These are phyloP conservation scores for Cryptococcus sp. DNA, from an alignment of 1,284 basidiomycete species.

Conservation along the genomic window DNA sequence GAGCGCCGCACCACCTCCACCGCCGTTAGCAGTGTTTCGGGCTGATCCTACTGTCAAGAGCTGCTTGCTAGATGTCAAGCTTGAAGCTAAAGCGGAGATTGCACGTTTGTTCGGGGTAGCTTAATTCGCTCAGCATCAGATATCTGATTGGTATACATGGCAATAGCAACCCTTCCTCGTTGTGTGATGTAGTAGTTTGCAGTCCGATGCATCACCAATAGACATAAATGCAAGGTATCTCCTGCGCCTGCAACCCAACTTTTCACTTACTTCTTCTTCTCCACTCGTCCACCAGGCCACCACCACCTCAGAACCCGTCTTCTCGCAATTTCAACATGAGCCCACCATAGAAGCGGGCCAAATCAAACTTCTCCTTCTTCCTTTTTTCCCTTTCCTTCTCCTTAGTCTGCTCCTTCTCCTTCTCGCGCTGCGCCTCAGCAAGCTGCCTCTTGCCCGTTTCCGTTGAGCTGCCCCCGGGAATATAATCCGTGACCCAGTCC, in stretches of 20 bases:
- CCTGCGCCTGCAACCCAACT: too few species aligned
- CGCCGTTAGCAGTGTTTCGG: conserved; percentile 10
- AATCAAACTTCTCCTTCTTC: conserved; percentile 52
- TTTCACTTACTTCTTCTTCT: too few species aligned
- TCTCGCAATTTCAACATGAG: conserved; percentile 53
- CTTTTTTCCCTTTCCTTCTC: conserved; percentile 31
- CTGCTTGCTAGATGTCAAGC: conserved; percentile 13
- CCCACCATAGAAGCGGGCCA: conserved; percentile 53
- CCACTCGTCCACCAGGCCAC: not conserved
- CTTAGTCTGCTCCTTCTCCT: conserved; percentile 25
- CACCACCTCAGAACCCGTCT: conserved; percentile 42
- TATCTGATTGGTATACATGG: too few species aligned
- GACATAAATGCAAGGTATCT: too few species aligned
- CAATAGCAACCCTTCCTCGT: too few species aligned
- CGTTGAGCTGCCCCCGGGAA: conserved; percentile 37
- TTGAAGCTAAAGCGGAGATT: conserved; percentile 19
- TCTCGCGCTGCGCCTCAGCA: conserved; percentile 45
- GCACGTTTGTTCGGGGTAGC: conserved; percentile 17
- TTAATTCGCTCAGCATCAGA: too few species aligned
- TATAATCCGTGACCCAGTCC: conserved; percentile 52
- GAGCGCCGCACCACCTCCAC: not conserved
- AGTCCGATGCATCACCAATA: too few species aligned
- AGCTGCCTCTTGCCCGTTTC: conserved; percentile 45
- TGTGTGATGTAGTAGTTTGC: too few species aligned
- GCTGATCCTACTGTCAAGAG: conserved; percentile 20